Conservation (phyloP, 2,329 filamentous ascomycete genomes). For the Pseudopithomyces chartarum region DNA sequence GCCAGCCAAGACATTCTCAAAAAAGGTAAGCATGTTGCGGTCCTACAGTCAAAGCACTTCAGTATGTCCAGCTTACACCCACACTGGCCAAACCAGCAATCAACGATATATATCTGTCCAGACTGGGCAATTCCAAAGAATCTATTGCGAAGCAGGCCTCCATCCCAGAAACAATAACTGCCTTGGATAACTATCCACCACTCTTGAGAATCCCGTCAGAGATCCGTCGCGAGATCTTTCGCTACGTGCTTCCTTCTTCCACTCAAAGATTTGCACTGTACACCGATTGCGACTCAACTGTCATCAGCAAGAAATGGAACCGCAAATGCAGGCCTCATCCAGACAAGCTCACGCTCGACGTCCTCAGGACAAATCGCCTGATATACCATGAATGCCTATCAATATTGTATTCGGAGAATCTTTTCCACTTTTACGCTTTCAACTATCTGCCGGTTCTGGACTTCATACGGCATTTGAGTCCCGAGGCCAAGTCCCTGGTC, state of each 20-base stretch:
- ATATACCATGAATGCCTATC: slow-evolving; percentile 47
- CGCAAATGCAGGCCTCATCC: slow-evolving; percentile 40
- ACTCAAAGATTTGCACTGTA: slow-evolving; percentile 53
- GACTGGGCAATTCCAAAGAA: slow-evolving; percentile 32
- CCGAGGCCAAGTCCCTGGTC: slow-evolving; percentile 44
- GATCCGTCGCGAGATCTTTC: slow-evolving; percentile 45
- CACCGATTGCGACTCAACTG: slow-evolving; percentile 48
- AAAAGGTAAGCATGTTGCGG: slow-evolving; percentile 35
- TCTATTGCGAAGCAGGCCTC: slow-evolving; percentile 42
- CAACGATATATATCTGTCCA: slow-evolving; percentile 32
- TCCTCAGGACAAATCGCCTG: slow-evolving; percentile 43
- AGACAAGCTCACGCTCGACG: slow-evolving; percentile 40
- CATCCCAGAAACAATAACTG: slow-evolving; percentile 43
- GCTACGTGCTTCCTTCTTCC: slow-evolving; percentile 44
- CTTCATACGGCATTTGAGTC: slow-evolving; percentile 45
- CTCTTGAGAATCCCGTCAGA: slow-evolving; percentile 46
- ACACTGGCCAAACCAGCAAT: slow-evolving; percentile 26
- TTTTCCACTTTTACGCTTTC: slow-evolving; percentile 47
- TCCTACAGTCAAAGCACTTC: slow-evolving; percentile 16
- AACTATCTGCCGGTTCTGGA: slow-evolving; percentile 47
- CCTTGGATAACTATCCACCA: slow-evolving; percentile 42
- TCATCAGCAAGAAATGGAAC: slow-evolving; percentile 46
- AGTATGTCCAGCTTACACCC: slow-evolving; percentile 34
- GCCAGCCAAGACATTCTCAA: slow-evolving; percentile 41
- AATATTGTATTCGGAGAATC: slow-evolving; percentile 46